Evolutionary conservation across 1,284 basidiomycete genomes (phyloP).

Genomic region (Fomitopsis betulina): DNA sequence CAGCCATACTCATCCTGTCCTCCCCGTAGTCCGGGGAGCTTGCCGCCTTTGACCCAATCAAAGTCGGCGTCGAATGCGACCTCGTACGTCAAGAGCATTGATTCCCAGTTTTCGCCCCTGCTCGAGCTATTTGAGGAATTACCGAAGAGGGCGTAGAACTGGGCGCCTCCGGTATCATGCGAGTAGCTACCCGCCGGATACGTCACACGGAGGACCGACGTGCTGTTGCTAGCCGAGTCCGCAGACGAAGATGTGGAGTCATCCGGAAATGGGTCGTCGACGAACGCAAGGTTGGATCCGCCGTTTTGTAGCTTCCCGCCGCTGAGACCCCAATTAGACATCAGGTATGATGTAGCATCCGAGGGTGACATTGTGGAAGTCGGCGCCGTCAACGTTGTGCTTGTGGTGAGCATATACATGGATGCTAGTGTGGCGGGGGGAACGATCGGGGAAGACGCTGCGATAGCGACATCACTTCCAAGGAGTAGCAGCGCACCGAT

Average conservation of each 20-base stretch:
- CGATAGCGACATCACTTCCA: neutral
- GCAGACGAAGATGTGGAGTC: constrained; percentile 31
- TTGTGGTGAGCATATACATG: constrained; percentile 53
- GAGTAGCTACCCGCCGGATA: constrained; percentile 61
- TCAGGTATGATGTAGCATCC: constrained; percentile 50
- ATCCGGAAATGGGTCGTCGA: constrained; percentile 60
- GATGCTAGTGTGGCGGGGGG: constrained; percentile 41
- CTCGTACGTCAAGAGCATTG: constrained; percentile 68
- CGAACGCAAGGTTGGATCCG: constrained; percentile 52
- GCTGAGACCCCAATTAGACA: constrained; percentile 56
- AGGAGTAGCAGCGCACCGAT: neutral
- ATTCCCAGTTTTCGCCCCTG: constrained; percentile 47
- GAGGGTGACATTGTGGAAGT: constrained; percentile 48
- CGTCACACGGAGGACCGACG: constrained; percentile 57
- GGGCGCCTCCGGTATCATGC: constrained; percentile 56
- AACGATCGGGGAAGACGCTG: constrained; percentile 10
- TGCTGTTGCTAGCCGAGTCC: constrained; percentile 20
- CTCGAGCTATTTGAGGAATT: constrained; percentile 25
- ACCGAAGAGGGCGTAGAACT: constrained; percentile 66
- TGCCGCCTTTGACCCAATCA: constrained; percentile 47
- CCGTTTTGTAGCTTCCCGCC: constrained; percentile 59
- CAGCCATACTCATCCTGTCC: constrained; percentile 35
- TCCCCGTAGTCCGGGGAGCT: constrained; percentile 43
- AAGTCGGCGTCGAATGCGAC: constrained; percentile 57
- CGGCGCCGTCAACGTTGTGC: constrained; percentile 64